These are phyloP conservation scores for Penicillium sp. DNA, from an alignment of 2,329 filamentous ascomycete genomes.

Conservation along the genomic window DNA sequence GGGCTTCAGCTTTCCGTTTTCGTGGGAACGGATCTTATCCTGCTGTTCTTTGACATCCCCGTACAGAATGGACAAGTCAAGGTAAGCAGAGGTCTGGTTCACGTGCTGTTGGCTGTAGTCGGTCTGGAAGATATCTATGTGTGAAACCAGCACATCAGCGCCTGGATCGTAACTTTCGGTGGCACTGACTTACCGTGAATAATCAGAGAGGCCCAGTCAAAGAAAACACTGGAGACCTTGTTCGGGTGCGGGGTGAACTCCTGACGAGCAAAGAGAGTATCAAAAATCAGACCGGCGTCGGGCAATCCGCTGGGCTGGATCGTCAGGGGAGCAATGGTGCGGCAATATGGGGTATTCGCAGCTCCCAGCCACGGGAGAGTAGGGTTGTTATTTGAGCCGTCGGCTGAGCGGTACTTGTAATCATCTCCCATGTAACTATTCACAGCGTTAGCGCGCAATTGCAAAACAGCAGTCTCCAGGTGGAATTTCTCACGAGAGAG, in stretches of 20 bases:
- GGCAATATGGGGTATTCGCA: conserved; percentile 65
- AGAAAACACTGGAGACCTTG: conserved; percentile 68
- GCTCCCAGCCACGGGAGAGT: conserved; percentile 64
- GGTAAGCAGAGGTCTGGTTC: conserved; percentile 67
- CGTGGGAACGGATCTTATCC: conserved; percentile 57
- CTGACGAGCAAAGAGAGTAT: conserved; percentile 44
- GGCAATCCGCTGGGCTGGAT: conserved; percentile 64
- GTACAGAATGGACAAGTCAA: conserved; percentile 70
- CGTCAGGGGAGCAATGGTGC: conserved; percentile 59
- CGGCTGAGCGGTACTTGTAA: conserved; percentile 64
- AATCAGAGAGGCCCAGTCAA: conserved; percentile 70
- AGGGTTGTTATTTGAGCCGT: conserved; percentile 71
- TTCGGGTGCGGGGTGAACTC: conserved; percentile 59
- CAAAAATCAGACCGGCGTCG: conserved; percentile 56
- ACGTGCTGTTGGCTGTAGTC: conserved; percentile 58
- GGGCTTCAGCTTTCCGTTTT: conserved; percentile 68
- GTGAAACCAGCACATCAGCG: not conserved
- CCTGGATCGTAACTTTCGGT: not conserved
- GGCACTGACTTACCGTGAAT: conserved; percentile 57
- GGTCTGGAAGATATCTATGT: conserved; percentile 65
- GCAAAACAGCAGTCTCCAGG: not conserved
- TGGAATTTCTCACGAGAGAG: conserved; percentile 53
- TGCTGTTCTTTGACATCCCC: conserved; percentile 57
- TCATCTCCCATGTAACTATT: conserved; percentile 50
- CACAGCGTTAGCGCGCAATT: conserved; percentile 10